Evolutionary conservation across 2,329 filamentous ascomycete genomes (phyloP), one percentile per base, ranked within the genome.

Genomic region (Pseudovirgaria hyperparasitica): DNA sequence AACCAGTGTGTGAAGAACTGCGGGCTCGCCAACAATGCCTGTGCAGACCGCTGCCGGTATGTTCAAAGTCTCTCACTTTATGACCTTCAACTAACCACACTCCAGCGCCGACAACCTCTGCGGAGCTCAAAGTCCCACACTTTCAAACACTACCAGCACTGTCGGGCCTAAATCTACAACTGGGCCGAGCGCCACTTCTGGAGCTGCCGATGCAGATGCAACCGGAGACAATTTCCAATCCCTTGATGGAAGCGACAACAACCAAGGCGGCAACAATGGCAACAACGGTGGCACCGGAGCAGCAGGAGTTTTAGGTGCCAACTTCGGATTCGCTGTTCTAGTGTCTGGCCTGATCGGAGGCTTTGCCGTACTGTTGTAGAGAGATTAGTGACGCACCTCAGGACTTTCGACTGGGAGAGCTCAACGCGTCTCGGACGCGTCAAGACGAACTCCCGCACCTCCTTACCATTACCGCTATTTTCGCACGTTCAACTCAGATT

Each of bases 1-100:
- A 72, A 60, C 49, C 70, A 82, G 54, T 84, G 78, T 50, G 72
- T 78, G 9, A 45, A 38, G 2, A 53, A 35, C 31, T 85, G 79
- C 54, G 58, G 54, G 18, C 26, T 9, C 11, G 48, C 55, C 36
- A 61, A 76, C 53, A 63, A 64, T 40, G 35, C 42, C n/a, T 85
- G 80, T 49, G 52, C 65, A n/a, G 54, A 57, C 32, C 41, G 54
- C 29, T 86, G 80, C 60, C 63, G 67, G 46, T 50, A 41, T 25
- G 44, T 38, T 15, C 13, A 8, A 12, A 17, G 19, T 11, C 4
- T 22, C 23, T 8, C 4, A 10, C 25, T 21, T 21, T 6, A 11
- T 9, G 9, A 10, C 10, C 3, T 16, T 31, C 18, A 12, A 2
- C 16, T 13, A 22, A 14, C 12, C 21, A 29, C 39, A 25, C 36